phyloP scores from a whole-genome alignment of 805 yeast genomes.

The Saturnispora sekii region DNA sequence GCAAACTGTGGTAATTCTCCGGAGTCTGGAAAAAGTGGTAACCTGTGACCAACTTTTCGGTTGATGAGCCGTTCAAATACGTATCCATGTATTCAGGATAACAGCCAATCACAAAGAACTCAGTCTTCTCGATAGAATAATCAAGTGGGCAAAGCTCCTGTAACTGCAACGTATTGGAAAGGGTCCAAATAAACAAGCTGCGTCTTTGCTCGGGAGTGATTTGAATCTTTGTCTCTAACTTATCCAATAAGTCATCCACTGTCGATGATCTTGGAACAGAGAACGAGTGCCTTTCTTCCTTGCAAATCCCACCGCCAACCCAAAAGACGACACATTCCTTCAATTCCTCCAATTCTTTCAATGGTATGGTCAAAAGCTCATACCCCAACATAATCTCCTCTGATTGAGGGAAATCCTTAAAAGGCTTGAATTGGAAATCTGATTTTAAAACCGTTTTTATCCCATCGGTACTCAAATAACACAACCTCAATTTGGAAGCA shows the following conservation, averaged over 20 bases:
- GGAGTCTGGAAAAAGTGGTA: constrained; percentile 70
- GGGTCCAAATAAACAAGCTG: constrained; percentile 50
- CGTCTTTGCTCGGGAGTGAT: constrained; percentile 38
- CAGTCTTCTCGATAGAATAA: constrained; percentile 31
- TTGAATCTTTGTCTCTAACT: constrained; percentile 45
- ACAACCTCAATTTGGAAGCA: constrained; percentile 56
- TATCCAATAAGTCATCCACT: constrained; percentile 43
- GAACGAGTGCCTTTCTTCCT: constrained; percentile 59
- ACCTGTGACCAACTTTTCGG: constrained; percentile 43
- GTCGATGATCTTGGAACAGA: constrained; percentile 56
- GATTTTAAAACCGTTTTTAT: constrained; percentile 44
- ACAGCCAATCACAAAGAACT: constrained; percentile 38
- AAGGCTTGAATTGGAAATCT: constrained; percentile 25
- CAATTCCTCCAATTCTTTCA: constrained; percentile 71
- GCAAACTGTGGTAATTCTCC: constrained; percentile 64
- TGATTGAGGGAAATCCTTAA: constrained; percentile 34
- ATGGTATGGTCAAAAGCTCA: constrained; percentile 65
- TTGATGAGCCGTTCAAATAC: constrained; percentile 20
- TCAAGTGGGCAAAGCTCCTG: constrained; percentile 27
- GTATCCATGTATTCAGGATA: constrained; percentile 29
- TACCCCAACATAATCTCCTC: constrained; percentile 46
- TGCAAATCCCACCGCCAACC: constrained; percentile 64
- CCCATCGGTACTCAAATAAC: constrained; percentile 37
- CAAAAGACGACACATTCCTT: constrained; percentile 56
- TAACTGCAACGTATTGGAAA: constrained; percentile 25